Evolutionary conservation across 2,329 filamentous ascomycete species (phyloP), one percentile per base, ranked within the genome.

Genomic region (Clathrospora elynae): DNA sequence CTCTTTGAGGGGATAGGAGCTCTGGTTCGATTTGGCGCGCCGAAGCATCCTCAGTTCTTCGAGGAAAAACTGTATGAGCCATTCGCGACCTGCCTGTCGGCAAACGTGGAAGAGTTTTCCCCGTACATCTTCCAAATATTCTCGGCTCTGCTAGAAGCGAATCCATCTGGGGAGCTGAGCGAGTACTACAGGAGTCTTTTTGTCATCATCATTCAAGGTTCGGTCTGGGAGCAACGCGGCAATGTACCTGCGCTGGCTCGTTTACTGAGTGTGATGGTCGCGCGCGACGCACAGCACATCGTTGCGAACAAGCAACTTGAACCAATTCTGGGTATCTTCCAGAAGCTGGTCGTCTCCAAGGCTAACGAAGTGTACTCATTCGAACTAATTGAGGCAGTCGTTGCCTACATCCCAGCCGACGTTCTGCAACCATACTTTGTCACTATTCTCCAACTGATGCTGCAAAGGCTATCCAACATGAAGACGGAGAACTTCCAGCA

Each of bases 101-200:
- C 88, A 53, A 89, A 93, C 61, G 86, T 97, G 17, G 85, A 90
- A 55, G 93, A 99, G 73, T 99, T 99, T 66, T 86, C 90, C 64
- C 93, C 92, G 4, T 99, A 97, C 60, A 85, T 97, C 39, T 96
- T 99, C 78, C 93, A 99, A 68, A 82, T 99, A 23, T 88, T 97
- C 52, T 89, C 92, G 2, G 88, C 92, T 37, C 81, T 99, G 10
- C 80, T 99, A 3, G 92, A 97, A 71, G 83, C 87, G 6, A 92
- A 93, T 59, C 87, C 89, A 0, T 80, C 85, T 0, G 86, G 83
- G n/a, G 79, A 86, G 6, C 77, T 97, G 19, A 88, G 90, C 2
- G 81, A 83, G 17, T 87, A 90, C 64, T 96, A 95, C 76, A 85
- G 88, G 68, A 80, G 81, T 5, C 76, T 99, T 31, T 81, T 97